phyloP scores from a whole-genome alignment of 176 grass and related monocot genomes.

The Oryza punctata region DNA sequence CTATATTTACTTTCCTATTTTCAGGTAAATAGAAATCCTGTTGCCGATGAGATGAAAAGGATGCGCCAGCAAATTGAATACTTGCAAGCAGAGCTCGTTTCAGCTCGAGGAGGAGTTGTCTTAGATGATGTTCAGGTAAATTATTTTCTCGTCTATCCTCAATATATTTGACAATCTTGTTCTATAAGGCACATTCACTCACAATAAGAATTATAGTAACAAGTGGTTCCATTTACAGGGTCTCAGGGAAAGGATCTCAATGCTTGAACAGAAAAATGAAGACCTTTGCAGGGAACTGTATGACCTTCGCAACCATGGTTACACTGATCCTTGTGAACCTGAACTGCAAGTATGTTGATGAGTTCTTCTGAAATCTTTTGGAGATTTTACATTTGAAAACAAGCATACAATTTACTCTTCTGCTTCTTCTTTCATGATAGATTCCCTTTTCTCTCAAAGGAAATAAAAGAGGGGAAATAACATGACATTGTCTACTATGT shows the following conservation, averaged over 20 bases:
- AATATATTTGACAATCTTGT: not conserved
- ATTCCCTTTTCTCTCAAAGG: not conserved
- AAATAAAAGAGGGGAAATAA: constrained; percentile 17
- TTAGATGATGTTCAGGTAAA: constrained; percentile 92
- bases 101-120: constrained; percentile 62
- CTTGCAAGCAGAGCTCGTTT: constrained; percentile 88
- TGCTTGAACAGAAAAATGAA: constrained; percentile 92
- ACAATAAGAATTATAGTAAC: constrained; percentile 37
- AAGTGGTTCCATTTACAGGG: constrained; percentile 55
- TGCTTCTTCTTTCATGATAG: constrained; percentile 17
- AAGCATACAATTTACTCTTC: constrained; percentile 1
- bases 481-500: constrained; percentile 18
- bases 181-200: not conserved
- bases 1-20: constrained; percentile 26
- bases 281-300: constrained; percentile 85
- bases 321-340: constrained; percentile 59
- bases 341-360: constrained; percentile 66
- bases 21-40: constrained; percentile 98
- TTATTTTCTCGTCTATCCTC: not conserved
- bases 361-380: constrained; percentile 27
- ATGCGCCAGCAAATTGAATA: constrained; percentile 94
- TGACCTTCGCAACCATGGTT: constrained; percentile 49
- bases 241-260: constrained; percentile 90
- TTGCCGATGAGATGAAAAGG: constrained; percentile 98
- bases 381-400: constrained; percentile 31